These are phyloP conservation scores for Camellia lanceoleosa DNA, from an alignment of 148 eudicot genomes.

Conservation along the genomic window DNA sequence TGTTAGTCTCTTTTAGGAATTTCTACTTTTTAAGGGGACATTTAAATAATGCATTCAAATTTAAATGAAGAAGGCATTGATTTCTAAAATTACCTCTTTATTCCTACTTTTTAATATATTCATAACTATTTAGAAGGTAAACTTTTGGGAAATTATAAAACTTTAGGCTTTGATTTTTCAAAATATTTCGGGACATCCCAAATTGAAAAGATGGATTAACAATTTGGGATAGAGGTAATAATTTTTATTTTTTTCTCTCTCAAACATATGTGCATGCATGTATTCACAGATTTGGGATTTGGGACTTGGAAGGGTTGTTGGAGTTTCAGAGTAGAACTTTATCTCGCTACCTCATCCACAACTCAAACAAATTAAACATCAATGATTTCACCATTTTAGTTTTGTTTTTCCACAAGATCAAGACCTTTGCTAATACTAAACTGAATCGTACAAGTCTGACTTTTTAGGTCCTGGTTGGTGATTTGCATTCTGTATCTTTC, in stretches of 20 bases:
- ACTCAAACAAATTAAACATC: neutral
- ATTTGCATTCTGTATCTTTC: neutral
- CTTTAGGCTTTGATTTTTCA: too few species aligned
- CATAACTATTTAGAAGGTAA: too few species aligned
- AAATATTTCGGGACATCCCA: too few species aligned
- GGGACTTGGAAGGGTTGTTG: neutral
- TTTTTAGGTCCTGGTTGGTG: neutral
- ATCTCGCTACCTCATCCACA: neutral
- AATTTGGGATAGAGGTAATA: too few species aligned
- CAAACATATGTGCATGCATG: too few species aligned
- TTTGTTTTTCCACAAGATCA: neutral
- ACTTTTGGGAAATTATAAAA: too few species aligned
- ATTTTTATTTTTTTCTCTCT: too few species aligned
- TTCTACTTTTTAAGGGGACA: neutral
- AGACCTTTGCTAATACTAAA: neutral
- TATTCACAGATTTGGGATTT: neutral
- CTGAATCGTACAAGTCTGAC: neutral
- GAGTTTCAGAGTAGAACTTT: neutral
- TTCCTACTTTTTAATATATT: neutral
- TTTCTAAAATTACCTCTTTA: neutral
- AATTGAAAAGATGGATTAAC: too few species aligned
- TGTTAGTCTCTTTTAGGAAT: too few species aligned
- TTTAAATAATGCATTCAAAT: neutral
- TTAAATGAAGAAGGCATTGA: neutral
- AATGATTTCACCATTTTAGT: constrained; percentile 1